These are phyloP conservation scores for Debaryomyces hansenii DNA, from an alignment of 805 yeast genomes.

Conservation along the genomic window DNA sequence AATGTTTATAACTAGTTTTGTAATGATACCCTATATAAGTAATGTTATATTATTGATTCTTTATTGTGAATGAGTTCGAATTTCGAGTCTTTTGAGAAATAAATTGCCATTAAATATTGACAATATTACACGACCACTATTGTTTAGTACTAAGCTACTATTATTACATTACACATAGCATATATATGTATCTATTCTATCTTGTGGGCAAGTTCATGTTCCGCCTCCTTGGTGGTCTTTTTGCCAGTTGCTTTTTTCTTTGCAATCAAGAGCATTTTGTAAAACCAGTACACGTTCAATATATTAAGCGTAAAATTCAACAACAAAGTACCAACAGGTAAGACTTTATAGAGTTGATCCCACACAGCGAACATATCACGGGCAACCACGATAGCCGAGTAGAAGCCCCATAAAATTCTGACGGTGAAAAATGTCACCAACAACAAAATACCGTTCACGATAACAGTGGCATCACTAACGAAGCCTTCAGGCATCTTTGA, in stretches of 20 bases:
- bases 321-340: slow-evolving; percentile 50
- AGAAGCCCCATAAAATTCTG: slow-evolving; percentile 85
- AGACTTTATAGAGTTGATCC: slow-evolving; percentile 43
- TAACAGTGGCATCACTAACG: slow-evolving; percentile 52
- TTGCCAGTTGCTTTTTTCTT: slow-evolving; percentile 39
- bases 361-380: slow-evolving; percentile 46
- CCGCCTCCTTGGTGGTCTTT: slow-evolving; percentile 12
- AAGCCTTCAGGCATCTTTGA: slow-evolving; percentile 70
- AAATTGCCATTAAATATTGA: neutral
- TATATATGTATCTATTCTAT: slow-evolving; percentile 10
- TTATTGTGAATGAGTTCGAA: neutral
- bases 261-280: slow-evolving; percentile 81
- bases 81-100: neutral
- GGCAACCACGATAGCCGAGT: slow-evolving; percentile 59
- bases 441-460: slow-evolving; percentile 71
- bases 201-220: slow-evolving; percentile 17
- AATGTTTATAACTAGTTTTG: neutral
- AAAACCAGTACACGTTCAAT: slow-evolving; percentile 84
- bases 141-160: neutral
- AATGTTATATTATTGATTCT: neutral
- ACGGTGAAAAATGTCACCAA: slow-evolving; percentile 71
- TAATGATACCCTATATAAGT: neutral
- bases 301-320: slow-evolving; percentile 64
- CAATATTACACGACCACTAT: neutral
- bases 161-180: neutral